Evolutionary conservation across 371 early-diverging fungal genomes (phyloP), one percentile per base, ranked within the genome.

Genomic region (Mucor piriformis): DNA sequence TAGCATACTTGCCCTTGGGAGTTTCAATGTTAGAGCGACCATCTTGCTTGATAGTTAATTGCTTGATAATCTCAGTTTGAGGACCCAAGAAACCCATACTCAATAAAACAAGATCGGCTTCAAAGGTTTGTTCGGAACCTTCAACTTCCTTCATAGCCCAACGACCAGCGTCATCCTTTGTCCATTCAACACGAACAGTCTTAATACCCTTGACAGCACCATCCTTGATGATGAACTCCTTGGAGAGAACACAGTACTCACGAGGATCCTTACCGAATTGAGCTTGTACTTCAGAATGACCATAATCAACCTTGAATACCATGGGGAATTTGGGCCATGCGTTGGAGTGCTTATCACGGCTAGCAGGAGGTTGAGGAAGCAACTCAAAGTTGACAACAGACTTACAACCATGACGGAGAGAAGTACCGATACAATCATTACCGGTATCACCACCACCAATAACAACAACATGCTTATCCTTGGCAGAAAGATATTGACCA

Each of bases 401-500:
- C 57, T 83, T 87, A 32, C 96, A 96, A 37, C 95, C 95, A 59
- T 95, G 96, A 56, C 97, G 92, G 20, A 95, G 75, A 13, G 96
- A 87, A 12, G 98, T 96, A 54, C 90, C 98, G 51, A 95, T 93
- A 76, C 97, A 96, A 67, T 98, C 98, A 64, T 90, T 93, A 65
- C 95, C 97, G 12, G 98, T 98, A 72, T 96, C 98, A 60, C 98
- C 98, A 66, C 95, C 98, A 76, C 98, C 98, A 81, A 98, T 96
- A 16, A 98, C 95, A 62, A 98, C 79, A 0, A 98, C 98, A 56
- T 92, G 79, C 83, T 95, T 95, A 75, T 87, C 96, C 71, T 93
- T 91, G 33, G 95, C 96, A 59, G 79, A 84, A 53, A 98, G 71
- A 67, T 93, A 92, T 24, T 81, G 72, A 16, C 83, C 88, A 69